Evolutionary conservation across 176 grass and related monocot species (phyloP).

Genomic region (Puya raimondii): DNA sequence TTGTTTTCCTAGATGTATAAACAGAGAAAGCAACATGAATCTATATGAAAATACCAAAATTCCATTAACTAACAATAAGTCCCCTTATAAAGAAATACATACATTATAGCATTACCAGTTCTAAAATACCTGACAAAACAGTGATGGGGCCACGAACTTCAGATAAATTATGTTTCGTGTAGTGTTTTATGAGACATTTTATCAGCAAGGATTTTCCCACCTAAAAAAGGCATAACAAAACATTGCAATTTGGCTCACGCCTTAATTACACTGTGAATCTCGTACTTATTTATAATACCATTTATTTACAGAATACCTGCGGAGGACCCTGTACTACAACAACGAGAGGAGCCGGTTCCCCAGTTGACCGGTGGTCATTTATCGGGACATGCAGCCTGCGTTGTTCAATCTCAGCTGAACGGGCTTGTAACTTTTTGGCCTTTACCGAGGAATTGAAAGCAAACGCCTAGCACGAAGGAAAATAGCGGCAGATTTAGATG

Average conservation of each 20-base stretch:
- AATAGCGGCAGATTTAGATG: slow-evolving; percentile 18
- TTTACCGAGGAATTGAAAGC: slow-evolving; percentile 79
- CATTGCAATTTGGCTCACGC: background rate
- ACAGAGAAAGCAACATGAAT: background rate
- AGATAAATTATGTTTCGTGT: slow-evolving; percentile 85
- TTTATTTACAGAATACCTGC: slow-evolving; percentile 31
- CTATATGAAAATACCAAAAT: background rate
- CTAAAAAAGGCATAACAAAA: slow-evolving; percentile 19
- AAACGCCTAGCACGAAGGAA: slow-evolving; percentile 54
- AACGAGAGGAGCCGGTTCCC: slow-evolving; percentile 81
- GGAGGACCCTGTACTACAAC: slow-evolving; percentile 98
- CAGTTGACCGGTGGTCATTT: slow-evolving; percentile 70
- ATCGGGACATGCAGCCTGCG: slow-evolving; percentile 66
- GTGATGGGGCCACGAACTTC: slow-evolving; percentile 89
- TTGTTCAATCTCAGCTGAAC: slow-evolving; percentile 76
- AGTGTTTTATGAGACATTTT: slow-evolving; percentile 89
- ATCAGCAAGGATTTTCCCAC: slow-evolving; percentile 94
- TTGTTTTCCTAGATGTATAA: slow-evolving; percentile 56
- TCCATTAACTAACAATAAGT: too few relatives aligned
- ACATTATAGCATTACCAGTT: background rate
- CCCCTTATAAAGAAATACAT: background rate
- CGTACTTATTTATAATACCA: background rate
- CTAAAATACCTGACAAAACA: slow-evolving; percentile 67
- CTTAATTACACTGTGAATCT: background rate
- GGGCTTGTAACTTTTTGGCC: slow-evolving; percentile 74